phyloP scores from a whole-genome alignment of 306 rosid genomes.

The Fragaria vesca region DNA sequence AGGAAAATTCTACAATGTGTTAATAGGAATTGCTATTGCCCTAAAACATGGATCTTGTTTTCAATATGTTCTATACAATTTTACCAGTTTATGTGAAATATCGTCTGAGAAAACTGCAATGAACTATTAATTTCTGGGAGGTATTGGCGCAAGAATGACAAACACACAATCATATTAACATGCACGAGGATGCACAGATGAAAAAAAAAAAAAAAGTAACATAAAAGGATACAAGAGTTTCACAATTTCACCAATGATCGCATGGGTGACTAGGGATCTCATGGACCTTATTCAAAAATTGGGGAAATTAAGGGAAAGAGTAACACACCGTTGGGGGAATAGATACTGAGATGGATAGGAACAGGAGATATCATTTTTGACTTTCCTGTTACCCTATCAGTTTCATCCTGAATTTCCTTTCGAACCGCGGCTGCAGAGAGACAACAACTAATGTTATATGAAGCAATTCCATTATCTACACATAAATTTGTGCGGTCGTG shows the following conservation, averaged over 20 bases:
- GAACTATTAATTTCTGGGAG: not conserved
- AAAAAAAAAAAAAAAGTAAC: not conserved
- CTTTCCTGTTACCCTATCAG: slow-evolving; percentile 87
- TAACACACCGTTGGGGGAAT: slow-evolving; percentile 81
- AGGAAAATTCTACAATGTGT: no score
- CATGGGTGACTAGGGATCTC: not conserved
- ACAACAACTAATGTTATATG: not conserved
- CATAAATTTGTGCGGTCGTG: not conserved
- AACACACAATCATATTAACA: not conserved
- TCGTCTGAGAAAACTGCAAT: not conserved
- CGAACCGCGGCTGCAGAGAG: slow-evolving; percentile 70
- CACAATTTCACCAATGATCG: not conserved
- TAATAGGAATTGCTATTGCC: not conserved
- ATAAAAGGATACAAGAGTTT: not conserved
- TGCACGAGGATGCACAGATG: not conserved
- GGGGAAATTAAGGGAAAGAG: not conserved
- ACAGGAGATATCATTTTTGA: slow-evolving; percentile 83
- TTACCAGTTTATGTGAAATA: not conserved
- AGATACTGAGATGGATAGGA: slow-evolving; percentile 98
- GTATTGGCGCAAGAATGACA: not conserved
- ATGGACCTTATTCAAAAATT: not conserved
- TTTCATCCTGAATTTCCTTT: slow-evolving; percentile 90
- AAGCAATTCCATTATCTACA: not conserved
- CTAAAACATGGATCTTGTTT: not conserved
- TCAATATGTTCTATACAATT: not conserved